A percentile compares a stretch with the other conserved stretches of the same genome.
Evolutionary conservation across 108 stramenopile genomes (phyloP).

Genomic region (Fistulifera pelliculosa): DNA sequence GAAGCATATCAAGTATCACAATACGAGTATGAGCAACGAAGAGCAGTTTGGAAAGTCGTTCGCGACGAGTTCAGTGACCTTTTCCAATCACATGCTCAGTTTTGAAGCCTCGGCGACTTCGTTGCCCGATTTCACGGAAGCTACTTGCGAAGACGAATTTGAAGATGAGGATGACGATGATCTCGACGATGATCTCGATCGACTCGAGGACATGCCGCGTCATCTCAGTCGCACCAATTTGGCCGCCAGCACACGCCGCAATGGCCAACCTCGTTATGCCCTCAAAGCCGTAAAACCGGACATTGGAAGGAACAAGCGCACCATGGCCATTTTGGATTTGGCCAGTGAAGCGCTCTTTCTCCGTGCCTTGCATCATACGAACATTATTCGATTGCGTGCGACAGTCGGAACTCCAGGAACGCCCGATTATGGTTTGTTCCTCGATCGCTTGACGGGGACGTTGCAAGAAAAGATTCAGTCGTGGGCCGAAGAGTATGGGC

Average conservation of each 20-base stretch:
- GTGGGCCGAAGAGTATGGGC: constrained; percentile 22
- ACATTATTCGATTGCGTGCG: constrained; percentile 53
- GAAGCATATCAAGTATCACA: no score
- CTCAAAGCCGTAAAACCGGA: not conserved
- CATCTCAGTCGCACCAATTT: no score
- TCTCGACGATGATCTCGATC: no score
- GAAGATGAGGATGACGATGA: no score
- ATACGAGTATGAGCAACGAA: no score
- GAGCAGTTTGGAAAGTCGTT: no score
- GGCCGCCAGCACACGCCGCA: constrained; percentile 4
- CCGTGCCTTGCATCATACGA: constrained; percentile 43
- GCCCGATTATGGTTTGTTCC: constrained; percentile 42
- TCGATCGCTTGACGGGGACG: constrained; percentile 55
- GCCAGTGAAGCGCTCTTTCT: constrained; percentile 32
- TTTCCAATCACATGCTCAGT: no score
- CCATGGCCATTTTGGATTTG: constrained; percentile 58
- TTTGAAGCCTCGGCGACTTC: no score
- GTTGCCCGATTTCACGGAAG: no score
- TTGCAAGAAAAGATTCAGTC: constrained; percentile 36
- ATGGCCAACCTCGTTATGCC: constrained; percentile 39
- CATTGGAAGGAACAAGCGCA: not conserved
- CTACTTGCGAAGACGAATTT: no score
- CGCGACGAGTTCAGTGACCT: no score
- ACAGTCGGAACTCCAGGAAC: constrained; percentile 36
- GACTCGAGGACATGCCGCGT: no score